Percentiles rank a stretch among this genome's conserved stretches.
Conservation (phyloP, 768 basidiomycete genomes). For the Imleria badia region DNA sequence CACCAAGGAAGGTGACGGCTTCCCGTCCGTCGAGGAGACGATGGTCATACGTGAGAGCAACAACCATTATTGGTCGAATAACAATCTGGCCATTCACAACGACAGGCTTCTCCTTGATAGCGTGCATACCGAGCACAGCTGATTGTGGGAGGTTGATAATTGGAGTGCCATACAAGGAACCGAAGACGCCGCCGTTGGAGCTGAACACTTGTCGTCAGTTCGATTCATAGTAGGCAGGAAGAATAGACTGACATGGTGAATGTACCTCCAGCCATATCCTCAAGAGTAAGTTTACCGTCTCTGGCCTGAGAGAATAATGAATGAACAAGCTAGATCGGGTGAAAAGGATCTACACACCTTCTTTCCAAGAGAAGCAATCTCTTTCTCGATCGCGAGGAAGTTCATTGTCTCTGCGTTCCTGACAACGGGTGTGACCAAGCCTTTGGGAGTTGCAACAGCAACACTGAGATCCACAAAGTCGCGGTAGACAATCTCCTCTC, state of each 20-base stretch:
- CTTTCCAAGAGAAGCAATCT: conserved; percentile 87
- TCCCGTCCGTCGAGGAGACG: conserved; percentile 93
- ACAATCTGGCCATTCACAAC: conserved; percentile 95
- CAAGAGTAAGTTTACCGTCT: conserved; percentile 91
- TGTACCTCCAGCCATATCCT: conserved; percentile 98
- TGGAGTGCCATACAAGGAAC: conserved; percentile 95
- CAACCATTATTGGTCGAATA: conserved; percentile 95
- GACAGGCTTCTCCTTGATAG: conserved; percentile 88
- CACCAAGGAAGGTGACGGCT: conserved; percentile 96
- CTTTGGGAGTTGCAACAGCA: conserved; percentile 96
- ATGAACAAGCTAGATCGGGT: conserved; percentile 3
- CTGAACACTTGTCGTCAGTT: conserved; percentile 39
- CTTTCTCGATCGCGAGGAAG: conserved; percentile 90
- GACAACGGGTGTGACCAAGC: conserved; percentile 94
- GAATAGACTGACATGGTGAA: conserved; percentile 83
- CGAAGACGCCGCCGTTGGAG: conserved; percentile 98
- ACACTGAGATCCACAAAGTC: conserved; percentile 94
- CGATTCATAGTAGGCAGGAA: background rate
- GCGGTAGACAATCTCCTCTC: conserved; percentile 88
- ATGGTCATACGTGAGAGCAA: conserved; percentile 94
- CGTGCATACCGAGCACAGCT: conserved; percentile 95
- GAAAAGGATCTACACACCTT: conserved; percentile 50
- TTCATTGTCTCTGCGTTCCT: conserved; percentile 86
- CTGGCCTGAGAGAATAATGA: conserved; percentile 52
- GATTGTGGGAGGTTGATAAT: conserved; percentile 97